Percentiles rank a stretch among this genome's conserved stretches.
Evolutionary conservation across 768 basidiomycete genomes (phyloP).

Genomic region (Boletus speciosus): DNA sequence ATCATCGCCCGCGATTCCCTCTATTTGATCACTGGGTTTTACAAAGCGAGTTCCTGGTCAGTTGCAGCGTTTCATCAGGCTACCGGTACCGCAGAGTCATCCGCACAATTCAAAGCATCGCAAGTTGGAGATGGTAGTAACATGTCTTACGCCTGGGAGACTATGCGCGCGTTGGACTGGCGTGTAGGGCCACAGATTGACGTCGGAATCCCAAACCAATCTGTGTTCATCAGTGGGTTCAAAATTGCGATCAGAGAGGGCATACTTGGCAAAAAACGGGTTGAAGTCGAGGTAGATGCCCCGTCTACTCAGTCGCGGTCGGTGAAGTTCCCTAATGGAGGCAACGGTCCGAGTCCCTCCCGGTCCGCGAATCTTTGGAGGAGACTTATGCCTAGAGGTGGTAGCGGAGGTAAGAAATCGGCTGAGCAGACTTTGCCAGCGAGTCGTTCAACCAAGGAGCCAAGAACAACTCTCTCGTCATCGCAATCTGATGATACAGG

Average conservation of each 20-base stretch:
- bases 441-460: background rate
- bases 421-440: background rate
- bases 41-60: slow-evolving; percentile 22
- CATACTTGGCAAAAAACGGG: slow-evolving; percentile 1
- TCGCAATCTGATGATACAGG: background rate
- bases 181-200: slow-evolving; percentile 6
- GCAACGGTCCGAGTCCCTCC: background rate
- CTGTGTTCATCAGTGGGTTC: slow-evolving; percentile 23
- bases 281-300: background rate
- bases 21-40: slow-evolving; percentile 24
- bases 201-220: slow-evolving; percentile 12
- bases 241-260: slow-evolving; percentile 14
- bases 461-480: background rate
- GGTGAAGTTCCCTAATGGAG: background rate
- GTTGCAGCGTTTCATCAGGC: slow-evolving; percentile 17
- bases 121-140: background rate
- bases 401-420: background rate
- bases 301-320: background rate
- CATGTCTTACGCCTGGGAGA: slow-evolving; percentile 15
- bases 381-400: background rate
- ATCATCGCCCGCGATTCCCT: slow-evolving; percentile 20
- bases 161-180: slow-evolving; percentile 9
- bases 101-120: slow-evolving; percentile 17
- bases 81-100: background rate
- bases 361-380: background rate